A percentile compares a stretch with the other conserved stretches of the same genome.
Conservation (phyloP, 176 grass and related monocot species). For the Rhynchospora breviuscula region DNA sequence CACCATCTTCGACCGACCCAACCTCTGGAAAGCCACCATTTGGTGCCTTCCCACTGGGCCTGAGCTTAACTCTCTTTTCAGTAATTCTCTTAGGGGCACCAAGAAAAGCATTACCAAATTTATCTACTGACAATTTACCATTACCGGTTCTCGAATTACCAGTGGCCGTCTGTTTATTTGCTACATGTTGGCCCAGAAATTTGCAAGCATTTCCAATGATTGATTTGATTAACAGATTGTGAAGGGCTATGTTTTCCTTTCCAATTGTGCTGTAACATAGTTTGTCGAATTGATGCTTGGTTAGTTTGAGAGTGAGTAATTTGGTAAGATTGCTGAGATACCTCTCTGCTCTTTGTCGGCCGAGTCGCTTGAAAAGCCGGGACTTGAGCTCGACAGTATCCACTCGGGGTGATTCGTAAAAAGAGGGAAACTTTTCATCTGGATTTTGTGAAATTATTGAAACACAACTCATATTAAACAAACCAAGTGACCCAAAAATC, state of each 20-base stretch:
- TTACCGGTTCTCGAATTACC: slow-evolving; percentile 53
- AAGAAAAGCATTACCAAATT: slow-evolving; percentile 21
- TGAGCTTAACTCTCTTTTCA: slow-evolving; percentile 46
- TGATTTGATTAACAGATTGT: slow-evolving; percentile 51
- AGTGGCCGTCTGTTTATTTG: slow-evolving; percentile 41
- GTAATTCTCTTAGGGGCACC: slow-evolving; percentile 22
- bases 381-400: slow-evolving; percentile 55
- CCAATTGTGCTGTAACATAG: slow-evolving; percentile 44
- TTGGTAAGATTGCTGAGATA: slow-evolving; percentile 46
- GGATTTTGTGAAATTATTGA: slow-evolving; percentile 4
- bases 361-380: slow-evolving; percentile 40
- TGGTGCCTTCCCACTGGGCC: slow-evolving; percentile 36
- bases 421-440: slow-evolving; percentile 31
- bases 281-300: slow-evolving; percentile 55
- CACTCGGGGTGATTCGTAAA: slow-evolving; percentile 35
- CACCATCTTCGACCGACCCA: slow-evolving; percentile 56
- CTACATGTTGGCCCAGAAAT: slow-evolving; percentile 6
- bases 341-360: slow-evolving; percentile 36
- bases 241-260: slow-evolving; percentile 54
- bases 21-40: slow-evolving; percentile 49
- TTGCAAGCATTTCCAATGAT: slow-evolving; percentile 42
- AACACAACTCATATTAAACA: slow-evolving; percentile 28
- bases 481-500: slow-evolving; percentile 30
- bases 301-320: slow-evolving; percentile 43
- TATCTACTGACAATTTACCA: slow-evolving; percentile 26